These are phyloP conservation scores for Symbiotaphrina buchneri DNA, from an alignment of 495 filamentous ascomycete species.

Conservation along the genomic window DNA sequence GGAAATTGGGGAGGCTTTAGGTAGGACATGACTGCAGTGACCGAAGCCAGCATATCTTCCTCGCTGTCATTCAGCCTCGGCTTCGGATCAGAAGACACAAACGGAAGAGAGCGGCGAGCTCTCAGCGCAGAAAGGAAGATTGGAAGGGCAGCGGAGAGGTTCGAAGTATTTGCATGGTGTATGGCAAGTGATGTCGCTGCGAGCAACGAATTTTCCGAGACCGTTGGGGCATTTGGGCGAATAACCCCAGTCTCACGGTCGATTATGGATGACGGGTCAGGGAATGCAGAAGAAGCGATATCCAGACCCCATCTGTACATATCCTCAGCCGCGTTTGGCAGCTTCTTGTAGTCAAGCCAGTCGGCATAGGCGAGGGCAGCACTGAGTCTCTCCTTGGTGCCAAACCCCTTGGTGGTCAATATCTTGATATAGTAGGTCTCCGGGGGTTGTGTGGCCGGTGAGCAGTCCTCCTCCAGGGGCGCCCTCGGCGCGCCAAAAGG, in stretches of 20 bases:
- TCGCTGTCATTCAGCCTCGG: not conserved
- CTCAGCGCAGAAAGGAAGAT: constrained; percentile 70
- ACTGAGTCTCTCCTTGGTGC: constrained; percentile 45
- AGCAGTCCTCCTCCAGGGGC: constrained; percentile 50
- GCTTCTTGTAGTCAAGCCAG: constrained; percentile 57
- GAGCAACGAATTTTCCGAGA: constrained; percentile 48
- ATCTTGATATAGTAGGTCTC: constrained; percentile 58
- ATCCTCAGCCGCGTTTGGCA: constrained; percentile 32
- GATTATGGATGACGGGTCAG: constrained; percentile 22
- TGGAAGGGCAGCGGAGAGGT: constrained; percentile 46
- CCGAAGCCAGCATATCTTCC: constrained; percentile 4
- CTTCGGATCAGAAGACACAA: constrained; percentile 4
- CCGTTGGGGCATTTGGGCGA: constrained; percentile 22
- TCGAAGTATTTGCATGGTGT: constrained; percentile 43
- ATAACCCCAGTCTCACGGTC: constrained; percentile 38
- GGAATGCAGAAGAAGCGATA: constrained; percentile 30
- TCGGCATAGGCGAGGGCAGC: constrained; percentile 63
- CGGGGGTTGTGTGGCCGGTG: constrained; percentile 35
- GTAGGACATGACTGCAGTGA: constrained; percentile 10
- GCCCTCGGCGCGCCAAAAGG: constrained; percentile 29
- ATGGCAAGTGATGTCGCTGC: constrained; percentile 57
- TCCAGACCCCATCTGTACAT: constrained; percentile 54
- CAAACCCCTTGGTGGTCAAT: constrained; percentile 54
- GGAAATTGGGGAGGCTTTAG: constrained; percentile 34
- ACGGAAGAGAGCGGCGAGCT: constrained; percentile 30